Percentiles rank a stretch among this genome's conserved stretches.
Conservation (phyloP, 441 rosid genomes). For the Sinapis alba region DNA sequence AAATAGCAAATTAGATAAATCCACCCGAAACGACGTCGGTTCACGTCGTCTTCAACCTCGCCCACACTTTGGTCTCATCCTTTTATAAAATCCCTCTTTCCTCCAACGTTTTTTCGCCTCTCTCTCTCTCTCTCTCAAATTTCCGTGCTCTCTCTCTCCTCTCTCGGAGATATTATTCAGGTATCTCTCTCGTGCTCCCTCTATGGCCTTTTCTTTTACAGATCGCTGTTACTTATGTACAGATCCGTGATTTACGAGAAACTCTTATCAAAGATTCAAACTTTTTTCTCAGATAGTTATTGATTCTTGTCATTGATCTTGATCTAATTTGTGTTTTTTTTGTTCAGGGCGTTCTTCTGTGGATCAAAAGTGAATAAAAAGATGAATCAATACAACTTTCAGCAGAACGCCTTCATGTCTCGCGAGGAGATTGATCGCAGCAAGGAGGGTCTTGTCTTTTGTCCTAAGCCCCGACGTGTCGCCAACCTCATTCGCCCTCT, state of each 20-base stretch:
- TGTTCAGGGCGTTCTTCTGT: slow-evolving; percentile 27
- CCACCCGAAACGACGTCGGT: slow-evolving; percentile 37
- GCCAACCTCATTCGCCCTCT: slow-evolving; percentile 51
- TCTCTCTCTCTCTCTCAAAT: neutral
- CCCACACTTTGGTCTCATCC: slow-evolving; percentile 25
- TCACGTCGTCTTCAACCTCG: slow-evolving; percentile 41
- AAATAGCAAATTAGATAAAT: neutral
- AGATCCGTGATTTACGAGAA: neutral
- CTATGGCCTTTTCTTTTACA: neutral
- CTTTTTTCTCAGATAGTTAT: slow-evolving; percentile 18
- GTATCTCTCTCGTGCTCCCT: slow-evolving; percentile 8
- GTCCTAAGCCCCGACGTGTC: slow-evolving; percentile 85
- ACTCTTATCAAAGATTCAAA: neutral
- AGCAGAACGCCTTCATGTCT: slow-evolving; percentile 64
- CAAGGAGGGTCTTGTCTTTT: slow-evolving; percentile 61
- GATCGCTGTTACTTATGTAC: slow-evolving; percentile 1
- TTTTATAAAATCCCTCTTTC: slow-evolving; percentile 32
- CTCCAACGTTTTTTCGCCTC: slow-evolving; percentile 32
- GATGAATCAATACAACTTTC: slow-evolving; percentile 71
- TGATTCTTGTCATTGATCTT: slow-evolving; percentile 3
- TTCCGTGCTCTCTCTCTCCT: slow-evolving; percentile 21
- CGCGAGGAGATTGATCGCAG: slow-evolving; percentile 60
- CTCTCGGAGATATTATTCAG: slow-evolving; percentile 24
- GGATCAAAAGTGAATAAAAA: slow-evolving; percentile 36
- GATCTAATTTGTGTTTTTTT: neutral